Evolutionary conservation across 2,329 filamentous ascomycete species (phyloP).

Genomic region (Alternaria longipes): DNA sequence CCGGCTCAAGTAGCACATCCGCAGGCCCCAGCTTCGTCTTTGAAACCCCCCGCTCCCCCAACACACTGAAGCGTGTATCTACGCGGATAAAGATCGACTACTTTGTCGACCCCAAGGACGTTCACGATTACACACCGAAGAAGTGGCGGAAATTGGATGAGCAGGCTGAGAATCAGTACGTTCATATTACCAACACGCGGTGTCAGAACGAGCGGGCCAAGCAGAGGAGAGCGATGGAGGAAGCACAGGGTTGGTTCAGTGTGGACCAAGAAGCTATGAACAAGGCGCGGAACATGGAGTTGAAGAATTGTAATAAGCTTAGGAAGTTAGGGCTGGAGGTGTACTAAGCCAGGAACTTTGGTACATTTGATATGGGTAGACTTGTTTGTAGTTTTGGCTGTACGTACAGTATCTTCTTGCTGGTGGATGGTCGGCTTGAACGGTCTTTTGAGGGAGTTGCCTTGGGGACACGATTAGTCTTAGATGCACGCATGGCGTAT

Average conservation of each 20-base stretch:
- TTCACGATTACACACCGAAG: constrained; percentile 72
- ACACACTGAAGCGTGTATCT: constrained; percentile 78
- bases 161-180: constrained; percentile 76
- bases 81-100: constrained; percentile 79
- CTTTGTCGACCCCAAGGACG: constrained; percentile 81
- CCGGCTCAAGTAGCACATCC: constrained; percentile 52
- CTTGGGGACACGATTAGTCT: neutral
- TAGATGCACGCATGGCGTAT: constrained; percentile 18
- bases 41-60: constrained; percentile 73
- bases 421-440: neutral
- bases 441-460: neutral
- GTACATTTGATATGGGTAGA: neutral
- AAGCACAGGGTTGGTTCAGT: constrained; percentile 88
- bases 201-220: constrained; percentile 78
- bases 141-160: constrained; percentile 80
- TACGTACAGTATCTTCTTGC: neutral
- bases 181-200: constrained; percentile 71
- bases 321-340: constrained; percentile 54
- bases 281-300: constrained; percentile 69
- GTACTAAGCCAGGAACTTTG: constrained; percentile 1
- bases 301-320: constrained; percentile 67
- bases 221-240: constrained; percentile 74
- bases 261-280: constrained; percentile 82
- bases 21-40: constrained; percentile 78
- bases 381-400: neutral